These are phyloP conservation scores for Tympanopsis confertula DNA, from an alignment of 2,329 filamentous ascomycete species.

Conservation along the genomic window DNA sequence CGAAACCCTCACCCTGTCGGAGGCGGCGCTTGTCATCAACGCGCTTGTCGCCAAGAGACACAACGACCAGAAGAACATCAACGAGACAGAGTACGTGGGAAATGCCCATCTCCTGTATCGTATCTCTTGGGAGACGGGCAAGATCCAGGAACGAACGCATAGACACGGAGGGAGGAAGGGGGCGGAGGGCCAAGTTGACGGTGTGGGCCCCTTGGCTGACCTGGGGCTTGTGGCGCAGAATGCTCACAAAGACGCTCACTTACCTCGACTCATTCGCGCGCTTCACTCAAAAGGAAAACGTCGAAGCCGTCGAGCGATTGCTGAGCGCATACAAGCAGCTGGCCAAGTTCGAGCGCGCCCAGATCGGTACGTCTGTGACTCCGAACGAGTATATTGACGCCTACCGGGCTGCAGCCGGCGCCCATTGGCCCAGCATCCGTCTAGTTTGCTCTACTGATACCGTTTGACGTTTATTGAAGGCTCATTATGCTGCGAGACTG, in stretches of 20 bases:
- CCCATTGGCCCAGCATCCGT: conserved; percentile 3
- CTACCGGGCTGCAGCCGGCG: background rate
- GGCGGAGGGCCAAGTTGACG: background rate
- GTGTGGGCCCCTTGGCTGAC: conserved; percentile 2
- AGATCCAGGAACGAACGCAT: background rate
- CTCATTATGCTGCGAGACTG: conserved; percentile 80
- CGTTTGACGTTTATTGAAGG: conserved; percentile 34
- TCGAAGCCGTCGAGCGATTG: conserved; percentile 84
- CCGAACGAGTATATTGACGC: conserved; percentile 1
- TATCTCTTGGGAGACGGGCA: background rate
- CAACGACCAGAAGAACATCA: conserved; percentile 69
- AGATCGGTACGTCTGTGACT: conserved; percentile 55
- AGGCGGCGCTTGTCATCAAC: conserved; percentile 84
- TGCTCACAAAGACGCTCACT: conserved; percentile 76
- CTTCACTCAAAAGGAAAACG: conserved; percentile 89
- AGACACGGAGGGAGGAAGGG: background rate
- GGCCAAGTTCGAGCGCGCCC: conserved; percentile 84
- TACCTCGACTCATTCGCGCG: conserved; percentile 92
- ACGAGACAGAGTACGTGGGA: conserved; percentile 65
- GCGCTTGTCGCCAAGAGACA: conserved; percentile 73
- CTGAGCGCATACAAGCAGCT: conserved; percentile 70
- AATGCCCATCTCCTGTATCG: background rate
- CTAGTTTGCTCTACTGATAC: background rate
- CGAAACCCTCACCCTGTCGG: conserved; percentile 81
- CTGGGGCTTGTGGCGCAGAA: conserved; percentile 30